Evolutionary conservation across 2,329 filamentous ascomycete species (phyloP).

Genomic region (Trichoderma polysporum): DNA sequence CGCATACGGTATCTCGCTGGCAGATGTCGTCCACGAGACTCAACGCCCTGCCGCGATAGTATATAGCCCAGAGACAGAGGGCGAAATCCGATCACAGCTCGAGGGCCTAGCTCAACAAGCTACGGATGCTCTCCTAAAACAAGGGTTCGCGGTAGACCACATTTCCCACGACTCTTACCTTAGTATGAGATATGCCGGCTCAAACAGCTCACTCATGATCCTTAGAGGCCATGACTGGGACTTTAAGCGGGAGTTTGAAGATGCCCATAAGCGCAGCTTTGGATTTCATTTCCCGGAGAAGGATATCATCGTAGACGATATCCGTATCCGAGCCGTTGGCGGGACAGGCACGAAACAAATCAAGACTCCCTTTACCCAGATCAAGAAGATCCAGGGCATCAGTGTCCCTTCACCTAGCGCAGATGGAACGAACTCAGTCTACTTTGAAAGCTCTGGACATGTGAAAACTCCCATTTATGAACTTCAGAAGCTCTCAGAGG

Average conservation of each 20-base stretch:
- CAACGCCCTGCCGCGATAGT: slow-evolving; percentile 39
- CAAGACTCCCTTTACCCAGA: slow-evolving; percentile 28
- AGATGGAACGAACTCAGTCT: slow-evolving; percentile 23
- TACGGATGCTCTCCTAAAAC: slow-evolving; percentile 25
- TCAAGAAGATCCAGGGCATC: slow-evolving; percentile 21
- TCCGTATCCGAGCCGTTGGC: slow-evolving; percentile 42
- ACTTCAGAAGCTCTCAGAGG: slow-evolving; percentile 26
- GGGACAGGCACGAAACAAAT: slow-evolving; percentile 22
- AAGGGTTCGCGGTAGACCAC: slow-evolving; percentile 35
- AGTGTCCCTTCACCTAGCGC: slow-evolving; percentile 18
- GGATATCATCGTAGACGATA: slow-evolving; percentile 44
- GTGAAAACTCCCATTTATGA: slow-evolving; percentile 30
- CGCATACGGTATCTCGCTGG: slow-evolving; percentile 47
- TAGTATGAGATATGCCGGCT: slow-evolving; percentile 45
- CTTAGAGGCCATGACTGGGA: slow-evolving; percentile 30
- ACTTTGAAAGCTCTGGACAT: slow-evolving; percentile 27
- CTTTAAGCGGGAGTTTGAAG: slow-evolving; percentile 31
- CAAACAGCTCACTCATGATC: slow-evolving; percentile 43
- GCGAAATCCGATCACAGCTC: slow-evolving; percentile 26
- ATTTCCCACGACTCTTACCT: slow-evolving; percentile 45
- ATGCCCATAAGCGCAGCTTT: slow-evolving; percentile 72
- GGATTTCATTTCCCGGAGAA: slow-evolving; percentile 59
- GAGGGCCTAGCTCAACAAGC: slow-evolving; percentile 29
- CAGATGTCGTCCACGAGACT: slow-evolving; percentile 45
- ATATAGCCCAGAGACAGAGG: slow-evolving; percentile 26